Evolutionary conservation across 2,329 filamentous ascomycete genomes (phyloP).

Genomic region (Aspergillus sp.): DNA sequence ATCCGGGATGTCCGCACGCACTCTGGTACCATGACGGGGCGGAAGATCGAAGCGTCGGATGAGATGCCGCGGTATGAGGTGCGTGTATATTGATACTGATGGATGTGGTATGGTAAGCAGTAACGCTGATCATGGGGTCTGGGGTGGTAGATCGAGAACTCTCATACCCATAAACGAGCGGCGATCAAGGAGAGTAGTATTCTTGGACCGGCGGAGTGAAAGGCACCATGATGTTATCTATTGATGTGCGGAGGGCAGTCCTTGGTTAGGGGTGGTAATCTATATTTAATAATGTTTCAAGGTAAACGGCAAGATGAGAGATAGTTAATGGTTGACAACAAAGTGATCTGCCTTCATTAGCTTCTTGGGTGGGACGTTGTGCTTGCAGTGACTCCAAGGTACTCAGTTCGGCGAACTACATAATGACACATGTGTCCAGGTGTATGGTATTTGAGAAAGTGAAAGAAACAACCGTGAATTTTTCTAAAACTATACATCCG

Average conservation of each 20-base stretch:
- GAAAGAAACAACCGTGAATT: neutral
- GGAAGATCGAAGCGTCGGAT: conserved; percentile 37
- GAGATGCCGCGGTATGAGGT: neutral
- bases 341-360: neutral
- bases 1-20: conserved; percentile 41
- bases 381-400: neutral
- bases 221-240: neutral
- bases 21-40: conserved; percentile 33
- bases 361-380: neutral
- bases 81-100: neutral
- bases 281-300: neutral
- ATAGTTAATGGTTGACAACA: too few species aligned
- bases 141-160: neutral
- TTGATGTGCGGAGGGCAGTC: too few species aligned
- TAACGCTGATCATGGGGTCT: neutral
- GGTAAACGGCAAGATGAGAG: neutral
- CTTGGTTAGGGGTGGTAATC: too few species aligned
- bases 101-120: neutral
- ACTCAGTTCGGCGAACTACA: neutral
- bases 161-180: neutral
- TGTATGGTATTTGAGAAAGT: neutral
- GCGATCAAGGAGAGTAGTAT: conserved; percentile 3
- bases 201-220: neutral
- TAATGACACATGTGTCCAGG: neutral
- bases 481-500: neutral